A percentile compares a stretch with the other conserved stretches of the same genome.
These are phyloP conservation scores for Phalaenopsis equestris DNA, from an alignment of 106 monocot genomes.

Conservation along the genomic window DNA sequence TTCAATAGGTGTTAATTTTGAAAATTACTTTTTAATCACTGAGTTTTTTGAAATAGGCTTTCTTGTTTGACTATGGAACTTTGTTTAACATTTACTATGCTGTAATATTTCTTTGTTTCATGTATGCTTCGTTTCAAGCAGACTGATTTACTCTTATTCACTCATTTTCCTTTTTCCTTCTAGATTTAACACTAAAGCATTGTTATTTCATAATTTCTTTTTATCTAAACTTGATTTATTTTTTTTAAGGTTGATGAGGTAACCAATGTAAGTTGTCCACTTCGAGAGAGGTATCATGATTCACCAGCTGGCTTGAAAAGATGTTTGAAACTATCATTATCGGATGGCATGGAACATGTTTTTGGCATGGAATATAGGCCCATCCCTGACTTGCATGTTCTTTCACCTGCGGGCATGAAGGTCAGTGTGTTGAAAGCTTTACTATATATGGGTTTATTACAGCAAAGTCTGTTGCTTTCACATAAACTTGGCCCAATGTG, in stretches of 20 bases:
- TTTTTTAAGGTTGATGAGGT: constrained; percentile 76
- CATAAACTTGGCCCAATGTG: not conserved
- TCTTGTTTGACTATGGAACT: not conserved
- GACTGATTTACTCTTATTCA: not conserved
- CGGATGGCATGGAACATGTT: constrained; percentile 79
- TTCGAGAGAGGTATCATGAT: constrained; percentile 70
- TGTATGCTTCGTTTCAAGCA: not conserved
- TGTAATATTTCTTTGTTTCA: not conserved
- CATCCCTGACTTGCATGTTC: constrained; percentile 60
- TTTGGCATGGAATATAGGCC: constrained; percentile 90
- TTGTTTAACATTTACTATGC: not conserved
- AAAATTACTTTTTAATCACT: not conserved
- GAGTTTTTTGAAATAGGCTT: not conserved
- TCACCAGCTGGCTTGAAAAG: constrained; percentile 55
- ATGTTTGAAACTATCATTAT: constrained; percentile 75
- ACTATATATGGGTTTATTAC: not conserved
- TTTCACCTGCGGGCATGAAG: constrained; percentile 81
- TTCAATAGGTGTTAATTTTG: not conserved
- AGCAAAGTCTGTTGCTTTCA: not conserved
- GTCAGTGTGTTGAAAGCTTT: constrained; percentile 18
- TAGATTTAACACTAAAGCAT: not conserved
- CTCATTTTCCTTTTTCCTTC: not conserved
- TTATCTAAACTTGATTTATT: not conserved
- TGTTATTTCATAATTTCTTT: not conserved
- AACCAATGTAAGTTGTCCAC: constrained; percentile 48